A percentile compares a stretch with the other conserved stretches of the same genome.
Conservation (phyloP, 2,329 filamentous ascomycete species). For the Eutypa lata region DNA sequence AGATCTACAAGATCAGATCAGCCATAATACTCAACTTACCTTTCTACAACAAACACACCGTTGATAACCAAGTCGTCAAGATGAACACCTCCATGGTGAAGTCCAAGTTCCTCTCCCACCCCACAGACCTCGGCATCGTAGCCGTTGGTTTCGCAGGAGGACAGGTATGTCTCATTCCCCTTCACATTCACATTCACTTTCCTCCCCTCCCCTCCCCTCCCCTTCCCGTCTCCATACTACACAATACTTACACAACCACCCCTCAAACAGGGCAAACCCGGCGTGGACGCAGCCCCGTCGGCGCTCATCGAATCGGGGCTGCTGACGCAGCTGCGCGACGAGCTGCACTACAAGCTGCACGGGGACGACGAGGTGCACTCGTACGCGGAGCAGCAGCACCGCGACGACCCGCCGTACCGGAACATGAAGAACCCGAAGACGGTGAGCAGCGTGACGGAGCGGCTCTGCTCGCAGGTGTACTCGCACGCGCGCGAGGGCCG, state of each 20-base stretch:
- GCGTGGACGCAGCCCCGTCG: constrained; percentile 85
- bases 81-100: constrained; percentile 54
- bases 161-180: no score
- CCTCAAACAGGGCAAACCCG: constrained; percentile 76
- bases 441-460: constrained; percentile 79
- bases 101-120: constrained; percentile 75
- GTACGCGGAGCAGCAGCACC: constrained; percentile 60
- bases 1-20: not conserved
- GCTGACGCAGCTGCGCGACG: constrained; percentile 75
- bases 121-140: constrained; percentile 82
- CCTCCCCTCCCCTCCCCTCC: not conserved
- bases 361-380: constrained; percentile 80
- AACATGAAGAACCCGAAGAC: constrained; percentile 91
- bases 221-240: not conserved
- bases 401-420: constrained; percentile 73
- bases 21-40: no score
- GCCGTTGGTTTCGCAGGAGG: constrained; percentile 96
- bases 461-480: constrained; percentile 83
- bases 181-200: constrained; percentile 7
- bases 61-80: constrained; percentile 2
- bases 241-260: not conserved
- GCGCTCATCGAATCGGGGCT: constrained; percentile 88
- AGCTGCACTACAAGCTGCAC: constrained; percentile 84
- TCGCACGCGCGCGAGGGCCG: constrained; percentile 77
- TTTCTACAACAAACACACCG: not conserved